Base-by-base conservation (phyloP, 2,329 filamentous ascomycete genomes). In the Tolypocladium tundrense region DNA sequence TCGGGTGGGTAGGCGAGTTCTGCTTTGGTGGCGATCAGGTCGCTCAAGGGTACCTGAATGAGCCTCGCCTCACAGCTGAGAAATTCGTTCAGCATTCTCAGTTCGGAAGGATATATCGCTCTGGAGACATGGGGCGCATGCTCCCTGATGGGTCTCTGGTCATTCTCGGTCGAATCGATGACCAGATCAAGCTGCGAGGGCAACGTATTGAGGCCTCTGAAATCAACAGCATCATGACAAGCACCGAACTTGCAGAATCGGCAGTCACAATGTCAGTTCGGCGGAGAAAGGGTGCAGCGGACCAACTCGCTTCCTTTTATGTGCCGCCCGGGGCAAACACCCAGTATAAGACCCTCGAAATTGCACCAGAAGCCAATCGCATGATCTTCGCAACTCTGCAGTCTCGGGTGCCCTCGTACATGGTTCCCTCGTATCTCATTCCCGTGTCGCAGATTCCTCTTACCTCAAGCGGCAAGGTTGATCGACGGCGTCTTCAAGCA, bases 1-100 rank as follows among this genome's bases (percentile, higher is more conserved):
- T 82, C 8, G 90, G 91, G 3, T 88, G 84, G 61, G 76, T 90
- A 19, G 92, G 92, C 13, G 91, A 96, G 69, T 78, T 96, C 8
- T 95, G 89, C 66, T 94, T 96, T 69, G 91, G 90, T 16, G 92
- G 91, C 13, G 83, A 89, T 54, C 91, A 96, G 71, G 84, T 96
- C 6, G 86, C 84, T 48, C 77, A 80, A 43, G 90, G 90, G 1
- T 96, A 93, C 66, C 77, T 94, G 35, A 84, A 87, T 58, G 77
- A 81, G 69, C 79, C 83, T 0, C 77, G 80, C 4, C 72, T 89
- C 45, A 90, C 87, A 0, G 70, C 75, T 0, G 72, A 78, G 14
- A 90, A 86, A 64, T 90, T 96, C 59, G 77, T 93, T 53, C 62
- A 83, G 0, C 88, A 95, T 66, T 79, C 85, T 0, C 60, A 68